Percentiles rank a stretch among this genome's conserved stretches.
Evolutionary conservation across 2,329 filamentous ascomycete species (phyloP).

Genomic region (Fusarium avenaceum): DNA sequence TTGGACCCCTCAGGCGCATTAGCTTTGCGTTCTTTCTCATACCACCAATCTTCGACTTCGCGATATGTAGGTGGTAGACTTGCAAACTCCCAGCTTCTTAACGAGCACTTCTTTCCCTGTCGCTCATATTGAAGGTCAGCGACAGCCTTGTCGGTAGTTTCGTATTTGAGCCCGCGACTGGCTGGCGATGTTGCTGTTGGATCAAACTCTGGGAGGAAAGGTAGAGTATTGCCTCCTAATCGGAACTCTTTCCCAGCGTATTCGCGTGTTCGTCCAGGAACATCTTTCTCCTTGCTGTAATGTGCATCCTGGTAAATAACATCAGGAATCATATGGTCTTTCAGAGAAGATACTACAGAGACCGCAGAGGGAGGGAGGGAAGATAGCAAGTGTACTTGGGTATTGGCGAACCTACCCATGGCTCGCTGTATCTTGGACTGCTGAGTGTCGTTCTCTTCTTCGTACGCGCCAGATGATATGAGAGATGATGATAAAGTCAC

Average conservation of each 20-base stretch:
- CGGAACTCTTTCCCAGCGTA: conserved; percentile 91
- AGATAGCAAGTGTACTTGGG: conserved; percentile 45
- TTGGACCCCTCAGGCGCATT: conserved; percentile 18
- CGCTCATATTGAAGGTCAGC: conserved; percentile 65
- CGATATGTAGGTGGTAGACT: conserved; percentile 75
- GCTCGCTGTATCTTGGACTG: conserved; percentile 34
- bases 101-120: conserved; percentile 66
- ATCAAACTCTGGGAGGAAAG: conserved; percentile 85
- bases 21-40: conserved; percentile 51
- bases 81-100: conserved; percentile 80
- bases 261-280: conserved; percentile 81
- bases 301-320: conserved; percentile 87
- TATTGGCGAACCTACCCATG: conserved; percentile 22
- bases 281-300: conserved; percentile 86
- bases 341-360: conserved; percentile 41
- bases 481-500: conserved; percentile 32
- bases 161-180: conserved; percentile 66
- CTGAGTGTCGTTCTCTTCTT: conserved; percentile 14
- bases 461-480: conserved; percentile 21
- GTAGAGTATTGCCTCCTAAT: conserved; percentile 79
- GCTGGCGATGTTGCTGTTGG: conserved; percentile 67
- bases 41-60: conserved; percentile 79
- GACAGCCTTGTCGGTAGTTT: conserved; percentile 64
- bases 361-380: conserved; percentile 48
- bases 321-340: conserved; percentile 63